A percentile compares a stretch with the other conserved stretches of the same genome.
Conservation (phyloP, 2,329 filamentous ascomycete genomes). For the Fusarium domesticum region DNA sequence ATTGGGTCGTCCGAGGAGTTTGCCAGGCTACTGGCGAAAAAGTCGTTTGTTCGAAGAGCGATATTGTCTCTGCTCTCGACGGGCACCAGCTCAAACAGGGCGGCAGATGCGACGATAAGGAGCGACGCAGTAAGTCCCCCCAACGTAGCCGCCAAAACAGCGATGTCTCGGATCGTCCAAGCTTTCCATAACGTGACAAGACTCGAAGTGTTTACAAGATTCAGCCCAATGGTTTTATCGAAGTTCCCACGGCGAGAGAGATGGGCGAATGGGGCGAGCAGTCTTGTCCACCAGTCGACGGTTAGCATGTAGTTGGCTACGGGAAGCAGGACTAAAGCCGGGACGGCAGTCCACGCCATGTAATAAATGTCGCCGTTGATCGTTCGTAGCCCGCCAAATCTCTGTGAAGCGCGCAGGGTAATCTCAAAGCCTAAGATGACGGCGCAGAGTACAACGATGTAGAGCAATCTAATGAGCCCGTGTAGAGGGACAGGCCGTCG, state of each 20-base stretch:
- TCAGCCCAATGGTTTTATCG: constrained; percentile 30
- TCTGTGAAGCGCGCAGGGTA: constrained; percentile 31
- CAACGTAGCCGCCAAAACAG: constrained; percentile 27
- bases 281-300: constrained; percentile 33
- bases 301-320: constrained; percentile 33
- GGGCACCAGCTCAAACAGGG: constrained; percentile 33
- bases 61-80: constrained; percentile 23
- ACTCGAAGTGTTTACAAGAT: constrained; percentile 33
- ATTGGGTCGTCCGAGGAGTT: constrained; percentile 23
- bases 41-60: constrained; percentile 28
- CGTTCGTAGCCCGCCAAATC: constrained; percentile 31
- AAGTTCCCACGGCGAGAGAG: constrained; percentile 30
- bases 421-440: constrained; percentile 37
- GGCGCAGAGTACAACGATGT: constrained; percentile 26
- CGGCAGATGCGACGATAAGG: constrained; percentile 32
- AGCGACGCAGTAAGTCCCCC: constrained; percentile 31
- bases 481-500: constrained; percentile 33
- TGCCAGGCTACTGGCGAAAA: constrained; percentile 30
- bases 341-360: constrained; percentile 36
- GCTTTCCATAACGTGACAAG: constrained; percentile 30
- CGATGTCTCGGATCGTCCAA: constrained; percentile 25
- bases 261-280: constrained; percentile 34
- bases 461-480: constrained; percentile 27
- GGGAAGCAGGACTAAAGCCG: constrained; percentile 29
- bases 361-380: constrained; percentile 31